Base-by-base conservation (phyloP, 2,329 filamentous ascomycete genomes). In the Xylaria sp. region DNA sequence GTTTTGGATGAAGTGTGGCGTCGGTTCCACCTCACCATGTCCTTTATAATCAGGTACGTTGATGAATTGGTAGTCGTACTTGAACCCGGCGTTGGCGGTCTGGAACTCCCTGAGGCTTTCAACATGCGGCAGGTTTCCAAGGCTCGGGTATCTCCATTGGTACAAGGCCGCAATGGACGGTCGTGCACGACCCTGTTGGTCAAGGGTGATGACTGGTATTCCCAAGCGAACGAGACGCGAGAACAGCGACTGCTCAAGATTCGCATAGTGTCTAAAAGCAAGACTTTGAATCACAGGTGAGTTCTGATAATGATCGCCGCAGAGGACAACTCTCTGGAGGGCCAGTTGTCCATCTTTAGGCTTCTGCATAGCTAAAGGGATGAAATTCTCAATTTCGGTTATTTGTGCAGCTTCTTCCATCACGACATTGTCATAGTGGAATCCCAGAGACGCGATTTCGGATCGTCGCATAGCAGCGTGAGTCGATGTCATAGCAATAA, bases 381-480 rank as follows among this genome's bases (percentile, higher is more conserved):
- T 93, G 81, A 99, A 98, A 72, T 93, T 97, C 79, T 99, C 96
- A 54, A 97, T 92, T 80, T 99, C 96, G 0, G 95, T 99, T 77
- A 99, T 95, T 78, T 99, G 96, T 13, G 96, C 96, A 5, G 96
- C 95, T 85, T 99, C 96, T 83, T 99, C 96, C 92, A 99, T 97
- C 62, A 99, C 87, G 13, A 99, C 92, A 72, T 97, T 99, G 83
- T 98, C 94, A 76, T 99, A 99, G 74, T 93, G 93, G 81, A 99
- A 99, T 17, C 94, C 94, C n/a, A 98, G 86, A 17, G 88, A 87
- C 0, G 93, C 92, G 74, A 99, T 98, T 76, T 98, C 95, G 71
- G 93, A 90, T 71, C 95, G 87, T 69, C 94, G 90, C 87, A 99
- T 99, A 1, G 96, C 96, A 4, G 96, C 97, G 80, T 99, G 96